Percentiles rank a stretch among this genome's conserved stretches.
These are phyloP conservation scores for Petasospora rhodanensis DNA, from an alignment of 1,139 yeast genomes.

Conservation along the genomic window DNA sequence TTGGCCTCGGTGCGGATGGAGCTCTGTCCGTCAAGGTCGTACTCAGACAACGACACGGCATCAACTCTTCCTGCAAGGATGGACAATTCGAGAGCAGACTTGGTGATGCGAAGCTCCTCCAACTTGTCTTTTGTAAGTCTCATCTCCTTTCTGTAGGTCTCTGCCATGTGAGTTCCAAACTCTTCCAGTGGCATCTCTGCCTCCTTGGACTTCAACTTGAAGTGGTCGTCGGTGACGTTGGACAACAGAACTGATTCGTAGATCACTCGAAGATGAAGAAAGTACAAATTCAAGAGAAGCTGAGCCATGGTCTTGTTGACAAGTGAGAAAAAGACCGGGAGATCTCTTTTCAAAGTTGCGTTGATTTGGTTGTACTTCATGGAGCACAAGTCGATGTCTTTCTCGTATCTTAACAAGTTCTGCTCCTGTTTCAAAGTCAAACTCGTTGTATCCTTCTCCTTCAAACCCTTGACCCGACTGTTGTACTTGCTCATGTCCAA, in stretches of 20 bases:
- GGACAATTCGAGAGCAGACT: conserved; percentile 9
- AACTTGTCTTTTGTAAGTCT: conserved; percentile 1
- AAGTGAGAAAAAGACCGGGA: conserved; percentile 35
- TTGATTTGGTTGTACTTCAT: conserved; percentile 34
- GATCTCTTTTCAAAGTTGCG: conserved; percentile 33
- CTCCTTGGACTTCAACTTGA: conserved; percentile 13
- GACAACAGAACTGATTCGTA: conserved; percentile 29
- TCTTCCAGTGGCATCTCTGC: conserved; percentile 1
- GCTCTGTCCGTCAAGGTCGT: neutral
- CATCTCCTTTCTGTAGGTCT: conserved; percentile 5
- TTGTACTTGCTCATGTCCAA: conserved; percentile 35
- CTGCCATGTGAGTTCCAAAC: conserved; percentile 7
- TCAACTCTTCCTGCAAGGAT: conserved; percentile 1
- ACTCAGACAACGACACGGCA: neutral
- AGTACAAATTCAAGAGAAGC: conserved; percentile 28
- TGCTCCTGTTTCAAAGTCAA: conserved; percentile 36
- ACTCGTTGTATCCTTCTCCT: conserved; percentile 16
- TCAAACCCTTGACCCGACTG: conserved; percentile 14
- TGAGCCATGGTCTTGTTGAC: conserved; percentile 25
- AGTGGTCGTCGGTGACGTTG: conserved; percentile 15
- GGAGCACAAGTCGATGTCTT: conserved; percentile 22
- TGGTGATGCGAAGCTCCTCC: conserved; percentile 7
- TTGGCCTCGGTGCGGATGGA: conserved; percentile 12
- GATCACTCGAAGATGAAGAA: conserved; percentile 30
- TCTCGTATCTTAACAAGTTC: conserved; percentile 29